A percentile compares a stretch with the other conserved stretches of the same genome.
Conservation (phyloP, 2,329 filamentous ascomycete species). For the Didymella keratinophila region DNA sequence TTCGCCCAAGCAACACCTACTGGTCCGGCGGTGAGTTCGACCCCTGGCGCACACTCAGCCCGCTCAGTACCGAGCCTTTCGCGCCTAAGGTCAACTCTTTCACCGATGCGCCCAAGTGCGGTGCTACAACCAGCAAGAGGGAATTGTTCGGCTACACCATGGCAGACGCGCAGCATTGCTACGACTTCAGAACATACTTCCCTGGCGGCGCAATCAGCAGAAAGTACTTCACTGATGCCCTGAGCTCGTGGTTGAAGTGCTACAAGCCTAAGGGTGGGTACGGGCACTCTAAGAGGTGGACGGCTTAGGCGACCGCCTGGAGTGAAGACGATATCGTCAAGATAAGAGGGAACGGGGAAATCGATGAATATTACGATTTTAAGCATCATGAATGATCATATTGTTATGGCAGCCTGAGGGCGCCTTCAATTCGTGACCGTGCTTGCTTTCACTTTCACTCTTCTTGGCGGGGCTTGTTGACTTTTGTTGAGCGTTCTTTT, state of each 20-base stretch:
- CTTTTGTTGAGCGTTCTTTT: neutral
- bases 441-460: neutral
- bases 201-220: conserved; percentile 46
- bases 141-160: conserved; percentile 60
- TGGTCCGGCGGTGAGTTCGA: conserved; percentile 61
- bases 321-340: neutral
- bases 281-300: conserved; percentile 12
- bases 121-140: conserved; percentile 43
- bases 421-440: neutral
- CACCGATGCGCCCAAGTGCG: conserved; percentile 55
- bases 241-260: conserved; percentile 58
- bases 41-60: conserved; percentile 60
- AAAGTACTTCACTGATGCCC: conserved; percentile 51
- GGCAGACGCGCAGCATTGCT: conserved; percentile 57
- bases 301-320: neutral
- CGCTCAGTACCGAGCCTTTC: conserved; percentile 52
- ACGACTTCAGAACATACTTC: conserved; percentile 54
- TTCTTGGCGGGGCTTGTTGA: neutral
- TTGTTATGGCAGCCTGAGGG: neutral
- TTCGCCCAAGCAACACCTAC: conserved; percentile 61
- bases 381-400: neutral
- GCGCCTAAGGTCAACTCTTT: conserved; percentile 53
- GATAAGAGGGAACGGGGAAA: neutral
- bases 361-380: neutral
- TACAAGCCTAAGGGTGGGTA: conserved; percentile 32